phyloP scores from a whole-genome alignment of 306 rosid genomes.

The Gleditsia sinensis region DNA sequence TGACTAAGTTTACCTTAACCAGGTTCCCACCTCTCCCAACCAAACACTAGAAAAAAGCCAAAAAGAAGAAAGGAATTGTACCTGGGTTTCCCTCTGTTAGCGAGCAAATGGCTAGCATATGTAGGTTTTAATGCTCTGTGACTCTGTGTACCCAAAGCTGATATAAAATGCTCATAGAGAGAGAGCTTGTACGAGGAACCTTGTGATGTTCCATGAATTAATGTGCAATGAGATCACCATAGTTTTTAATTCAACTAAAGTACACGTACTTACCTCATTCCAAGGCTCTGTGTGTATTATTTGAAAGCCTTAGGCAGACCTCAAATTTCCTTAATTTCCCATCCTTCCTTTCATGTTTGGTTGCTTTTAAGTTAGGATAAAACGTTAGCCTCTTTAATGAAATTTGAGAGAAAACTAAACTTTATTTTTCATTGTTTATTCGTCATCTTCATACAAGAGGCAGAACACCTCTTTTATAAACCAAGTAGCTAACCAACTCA shows the following conservation, averaged over 20 bases:
- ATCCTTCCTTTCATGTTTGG: too few species aligned
- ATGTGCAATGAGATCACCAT: conserved; percentile 26
- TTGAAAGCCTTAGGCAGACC: too few species aligned
- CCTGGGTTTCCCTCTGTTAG: conserved; percentile 19
- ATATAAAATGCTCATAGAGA: conserved; percentile 16
- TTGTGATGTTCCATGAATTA: conserved; percentile 35
- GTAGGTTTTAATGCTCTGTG: not conserved
- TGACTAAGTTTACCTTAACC: not conserved
- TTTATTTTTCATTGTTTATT: too few species aligned
- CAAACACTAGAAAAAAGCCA: not conserved
- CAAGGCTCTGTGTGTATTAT: too few species aligned
- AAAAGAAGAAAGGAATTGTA: conserved; percentile 1
- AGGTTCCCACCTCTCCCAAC: conserved; percentile 14
- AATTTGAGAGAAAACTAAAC: too few species aligned
- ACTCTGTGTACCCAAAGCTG: conserved; percentile 24
- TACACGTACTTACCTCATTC: conserved; percentile 4
- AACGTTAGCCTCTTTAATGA: too few species aligned
- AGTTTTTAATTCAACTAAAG: conserved; percentile 3
- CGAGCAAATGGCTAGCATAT: too few species aligned
- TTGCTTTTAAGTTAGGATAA: too few species aligned
- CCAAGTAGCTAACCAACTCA: too few species aligned
- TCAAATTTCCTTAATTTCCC: not conserved
- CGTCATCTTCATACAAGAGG: too few species aligned
- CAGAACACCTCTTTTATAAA: too few species aligned
- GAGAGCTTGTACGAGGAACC: not conserved